Evolutionary conservation across 2,329 filamentous ascomycete genomes (phyloP).

Genomic region (Zopfia rhizophila): DNA sequence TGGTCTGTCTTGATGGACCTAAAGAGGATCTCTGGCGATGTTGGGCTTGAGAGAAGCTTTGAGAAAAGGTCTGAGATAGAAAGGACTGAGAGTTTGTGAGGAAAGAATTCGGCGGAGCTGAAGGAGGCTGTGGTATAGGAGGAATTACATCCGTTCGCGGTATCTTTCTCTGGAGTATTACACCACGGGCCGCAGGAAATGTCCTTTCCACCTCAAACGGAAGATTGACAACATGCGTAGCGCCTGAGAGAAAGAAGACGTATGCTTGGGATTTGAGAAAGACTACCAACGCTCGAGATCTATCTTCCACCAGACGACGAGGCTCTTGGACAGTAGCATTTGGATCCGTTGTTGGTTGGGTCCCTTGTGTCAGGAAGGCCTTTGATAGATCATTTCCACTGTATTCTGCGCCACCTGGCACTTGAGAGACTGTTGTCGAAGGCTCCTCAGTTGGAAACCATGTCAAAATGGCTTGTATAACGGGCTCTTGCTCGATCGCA

Average conservation of each 20-base stretch:
- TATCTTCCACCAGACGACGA: slow-evolving; percentile 34
- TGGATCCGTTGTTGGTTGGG: slow-evolving; percentile 43
- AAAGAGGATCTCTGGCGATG: slow-evolving; percentile 42
- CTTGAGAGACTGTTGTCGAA: slow-evolving; percentile 15
- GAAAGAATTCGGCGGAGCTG: slow-evolving; percentile 86
- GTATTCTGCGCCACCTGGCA: slow-evolving; percentile 22
- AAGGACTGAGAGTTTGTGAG: slow-evolving; percentile 57
- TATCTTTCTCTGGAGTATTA: slow-evolving; percentile 86
- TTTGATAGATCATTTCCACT: slow-evolving; percentile 26
- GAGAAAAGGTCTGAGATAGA: slow-evolving; percentile 66
- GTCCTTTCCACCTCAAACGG: slow-evolving; percentile 94
- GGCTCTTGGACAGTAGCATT: slow-evolving; percentile 30
- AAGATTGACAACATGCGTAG: slow-evolving; percentile 89
- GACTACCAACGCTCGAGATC: slow-evolving; percentile 77
- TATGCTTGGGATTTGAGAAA: slow-evolving; percentile 93
- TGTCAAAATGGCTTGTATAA: slow-evolving; percentile 87
- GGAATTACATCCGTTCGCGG: slow-evolving; percentile 59
- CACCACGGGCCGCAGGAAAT: slow-evolving; percentile 81
- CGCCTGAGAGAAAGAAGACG: slow-evolving; percentile 88
- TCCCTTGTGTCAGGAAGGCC: slow-evolving; percentile 44
- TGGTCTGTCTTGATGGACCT: slow-evolving; percentile 32
- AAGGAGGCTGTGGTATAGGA: slow-evolving; percentile 55
- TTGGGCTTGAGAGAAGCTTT: slow-evolving; percentile 47
- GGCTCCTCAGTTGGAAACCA: slow-evolving; percentile 71
- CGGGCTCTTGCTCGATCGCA: slow-evolving; percentile 83